A percentile compares a stretch with the other conserved stretches of the same genome.
Evolutionary conservation across 441 rosid species (phyloP).

Genomic region (Theobroma grandiflorum): DNA sequence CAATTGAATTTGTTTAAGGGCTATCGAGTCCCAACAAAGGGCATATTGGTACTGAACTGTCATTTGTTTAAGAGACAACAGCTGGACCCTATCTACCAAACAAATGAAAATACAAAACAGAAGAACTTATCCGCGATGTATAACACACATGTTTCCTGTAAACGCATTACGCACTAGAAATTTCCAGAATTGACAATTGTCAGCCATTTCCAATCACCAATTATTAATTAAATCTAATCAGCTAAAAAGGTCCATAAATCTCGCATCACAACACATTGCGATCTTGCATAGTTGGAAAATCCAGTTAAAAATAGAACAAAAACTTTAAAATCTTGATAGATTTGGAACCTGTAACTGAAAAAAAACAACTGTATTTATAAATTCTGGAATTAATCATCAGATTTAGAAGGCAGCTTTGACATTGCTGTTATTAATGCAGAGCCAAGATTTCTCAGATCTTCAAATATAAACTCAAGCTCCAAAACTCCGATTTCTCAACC

Average conservation of each 20-base stretch:
- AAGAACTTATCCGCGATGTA: no score
- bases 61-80: background rate
- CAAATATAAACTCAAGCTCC: background rate
- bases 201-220: conserved; percentile 11
- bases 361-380: conserved; percentile 1
- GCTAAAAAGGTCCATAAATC: background rate
- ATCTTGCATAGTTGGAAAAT: background rate
- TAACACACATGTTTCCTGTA: background rate
- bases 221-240: background rate
- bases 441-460: conserved; percentile 17
- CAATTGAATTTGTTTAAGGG: background rate
- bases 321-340: background rate
- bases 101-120: background rate
- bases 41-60: background rate
- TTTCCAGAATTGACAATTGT: conserved; percentile 10
- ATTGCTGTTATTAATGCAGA: background rate
- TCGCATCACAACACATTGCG: background rate
- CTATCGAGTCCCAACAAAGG: background rate
- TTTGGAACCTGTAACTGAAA: conserved; percentile 13
- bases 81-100: conserved; percentile 12
- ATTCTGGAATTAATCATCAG: background rate
- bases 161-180: background rate
- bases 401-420: background rate
- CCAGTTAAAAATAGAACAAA: background rate
- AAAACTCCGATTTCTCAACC: conserved; percentile 1